Evolutionary conservation across 108 stramenopile genomes (phyloP).

Genomic region (Conticribra guillardii): DNA sequence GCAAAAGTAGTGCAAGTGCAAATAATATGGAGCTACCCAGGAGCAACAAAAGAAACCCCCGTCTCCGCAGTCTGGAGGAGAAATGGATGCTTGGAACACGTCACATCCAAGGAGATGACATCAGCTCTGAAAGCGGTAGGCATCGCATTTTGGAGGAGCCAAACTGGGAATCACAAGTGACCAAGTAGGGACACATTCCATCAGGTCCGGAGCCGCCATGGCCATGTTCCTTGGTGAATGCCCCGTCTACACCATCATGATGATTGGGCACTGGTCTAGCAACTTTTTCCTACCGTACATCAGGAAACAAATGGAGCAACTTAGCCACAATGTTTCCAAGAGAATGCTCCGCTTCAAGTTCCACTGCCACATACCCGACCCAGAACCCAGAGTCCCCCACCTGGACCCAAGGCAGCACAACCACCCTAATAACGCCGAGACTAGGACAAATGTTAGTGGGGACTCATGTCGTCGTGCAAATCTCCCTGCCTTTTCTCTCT

Average conservation of each 20-base stretch:
- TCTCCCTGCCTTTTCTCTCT: neutral
- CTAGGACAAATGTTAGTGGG: conserved; percentile 4
- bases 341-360: neutral
- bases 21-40: conserved; percentile 3
- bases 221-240: conserved; percentile 18
- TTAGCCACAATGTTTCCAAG: neutral
- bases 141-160: conserved; percentile 6
- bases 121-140: neutral
- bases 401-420: neutral
- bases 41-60: neutral
- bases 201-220: conserved; percentile 22
- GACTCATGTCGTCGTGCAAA: neutral
- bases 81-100: neutral
- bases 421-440: neutral
- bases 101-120: neutral
- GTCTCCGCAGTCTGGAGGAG: neutral
- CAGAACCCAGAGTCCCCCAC: neutral
- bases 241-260: conserved; percentile 26
- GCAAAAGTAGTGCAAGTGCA: neutral
- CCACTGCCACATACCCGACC: neutral
- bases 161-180: conserved; percentile 7
- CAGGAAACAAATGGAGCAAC: neutral
- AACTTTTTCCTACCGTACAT: neutral
- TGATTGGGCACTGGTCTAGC: conserved; percentile 5
- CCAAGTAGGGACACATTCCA: conserved; percentile 18